phyloP scores from a whole-genome alignment of 1,284 basidiomycete genomes.

The Puccinia triticina region DNA sequence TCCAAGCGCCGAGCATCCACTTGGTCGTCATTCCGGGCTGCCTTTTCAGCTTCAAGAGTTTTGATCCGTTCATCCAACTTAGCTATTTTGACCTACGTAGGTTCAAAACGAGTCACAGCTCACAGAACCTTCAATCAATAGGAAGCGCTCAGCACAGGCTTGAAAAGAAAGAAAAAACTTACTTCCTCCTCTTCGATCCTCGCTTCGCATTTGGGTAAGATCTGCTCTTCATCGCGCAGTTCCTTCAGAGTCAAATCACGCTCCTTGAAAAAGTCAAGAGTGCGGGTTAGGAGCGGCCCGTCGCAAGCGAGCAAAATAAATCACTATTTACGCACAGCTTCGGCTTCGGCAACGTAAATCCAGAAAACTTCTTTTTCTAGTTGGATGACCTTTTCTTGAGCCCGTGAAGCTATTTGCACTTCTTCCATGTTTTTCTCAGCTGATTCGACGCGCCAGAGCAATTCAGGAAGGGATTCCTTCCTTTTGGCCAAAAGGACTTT shows the following conservation, averaged over 20 bases:
- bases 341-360: conserved; percentile 77
- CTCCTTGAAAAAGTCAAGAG: conserved; percentile 3
- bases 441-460: conserved; percentile 68
- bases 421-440: conserved; percentile 71
- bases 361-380: conserved; percentile 83
- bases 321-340: conserved; percentile 20
- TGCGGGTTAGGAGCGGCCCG: not conserved
- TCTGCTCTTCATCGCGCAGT: conserved; percentile 28
- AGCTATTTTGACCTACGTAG: conserved; percentile 60
- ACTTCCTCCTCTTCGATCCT: conserved; percentile 63
- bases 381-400: conserved; percentile 70
- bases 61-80: conserved; percentile 51
- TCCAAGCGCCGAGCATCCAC: conserved; percentile 62
- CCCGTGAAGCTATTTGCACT: conserved; percentile 72
- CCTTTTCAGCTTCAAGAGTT: not conserved
- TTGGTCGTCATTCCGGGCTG: conserved; percentile 62
- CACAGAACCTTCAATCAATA: not conserved
- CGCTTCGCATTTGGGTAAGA: conserved; percentile 58
- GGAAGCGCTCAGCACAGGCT: not conserved
- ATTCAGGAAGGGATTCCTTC: conserved; percentile 73
- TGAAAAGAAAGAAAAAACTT: conserved; percentile 16
- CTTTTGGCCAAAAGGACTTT: conserved; percentile 58
- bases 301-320: not conserved
- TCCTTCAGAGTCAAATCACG: not conserved
- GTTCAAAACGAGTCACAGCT: not conserved